Evolutionary conservation across 345 rosid genomes (phyloP).

Genomic region (Eucalyptus pauciflora): DNA sequence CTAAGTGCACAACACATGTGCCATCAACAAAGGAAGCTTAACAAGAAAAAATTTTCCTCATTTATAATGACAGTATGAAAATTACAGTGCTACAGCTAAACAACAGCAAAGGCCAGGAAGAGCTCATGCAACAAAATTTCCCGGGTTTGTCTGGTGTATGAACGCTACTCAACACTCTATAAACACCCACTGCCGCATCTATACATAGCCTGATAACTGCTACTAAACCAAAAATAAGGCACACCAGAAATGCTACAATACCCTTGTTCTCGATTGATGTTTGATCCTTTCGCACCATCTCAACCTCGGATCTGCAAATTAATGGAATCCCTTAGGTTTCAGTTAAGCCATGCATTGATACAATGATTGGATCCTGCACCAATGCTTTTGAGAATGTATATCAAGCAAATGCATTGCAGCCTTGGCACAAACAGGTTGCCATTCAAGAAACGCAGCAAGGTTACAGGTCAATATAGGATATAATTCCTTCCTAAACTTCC

Average conservation of each 20-base stretch:
- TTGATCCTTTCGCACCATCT: constrained; percentile 33
- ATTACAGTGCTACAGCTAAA: constrained; percentile 30
- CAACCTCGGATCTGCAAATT: constrained; percentile 40
- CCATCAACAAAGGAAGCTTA: background rate
- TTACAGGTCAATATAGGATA: background rate
- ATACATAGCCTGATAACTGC: constrained; percentile 36
- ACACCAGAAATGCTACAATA: constrained; percentile 44
- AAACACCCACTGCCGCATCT: constrained; percentile 27
- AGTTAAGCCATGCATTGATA: background rate
- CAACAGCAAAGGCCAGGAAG: constrained; percentile 48
- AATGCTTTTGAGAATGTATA: background rate
- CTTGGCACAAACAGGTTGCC: background rate
- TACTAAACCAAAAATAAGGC: constrained; percentile 40
- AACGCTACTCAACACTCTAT: constrained; percentile 4
- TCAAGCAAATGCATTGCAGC: background rate
- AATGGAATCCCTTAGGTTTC: background rate
- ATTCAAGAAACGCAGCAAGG: background rate
- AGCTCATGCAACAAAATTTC: constrained; percentile 47
- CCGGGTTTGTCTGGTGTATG: constrained; percentile 15
- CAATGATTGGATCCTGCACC: background rate
- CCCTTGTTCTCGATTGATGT: constrained; percentile 71
- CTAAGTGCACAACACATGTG: background rate
- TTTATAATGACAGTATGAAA: constrained; percentile 34
- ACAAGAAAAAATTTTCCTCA: background rate
- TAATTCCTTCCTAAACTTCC: background rate